phyloP scores from a whole-genome alignment of 139 green algal species.

The Volvox africanus region DNA sequence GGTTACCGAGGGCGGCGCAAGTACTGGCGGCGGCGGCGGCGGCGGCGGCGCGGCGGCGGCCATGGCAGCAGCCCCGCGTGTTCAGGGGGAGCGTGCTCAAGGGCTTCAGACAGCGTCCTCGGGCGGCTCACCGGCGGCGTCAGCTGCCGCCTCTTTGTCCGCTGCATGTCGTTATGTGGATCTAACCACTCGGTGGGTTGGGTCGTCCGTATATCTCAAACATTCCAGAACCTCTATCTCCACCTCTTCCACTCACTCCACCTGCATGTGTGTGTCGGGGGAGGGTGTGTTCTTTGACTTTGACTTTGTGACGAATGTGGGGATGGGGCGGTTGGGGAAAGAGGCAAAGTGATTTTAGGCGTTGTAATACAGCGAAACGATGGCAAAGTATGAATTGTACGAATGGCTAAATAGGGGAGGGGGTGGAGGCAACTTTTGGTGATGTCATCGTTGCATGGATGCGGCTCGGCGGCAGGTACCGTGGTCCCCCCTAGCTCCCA shows the following conservation, averaged over 20 bases:
- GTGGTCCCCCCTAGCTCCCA: too few relatives aligned
- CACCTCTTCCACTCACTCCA: too few relatives aligned
- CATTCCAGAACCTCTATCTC: neutral
- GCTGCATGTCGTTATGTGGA: conserved; percentile 8
- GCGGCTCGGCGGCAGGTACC: too few relatives aligned
- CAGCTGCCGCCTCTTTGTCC: neutral
- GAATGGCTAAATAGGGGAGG: too few relatives aligned
- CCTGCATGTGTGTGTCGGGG: too few relatives aligned
- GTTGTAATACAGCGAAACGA: too few relatives aligned
- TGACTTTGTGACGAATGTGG: too few relatives aligned
- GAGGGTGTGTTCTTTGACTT: too few relatives aligned
- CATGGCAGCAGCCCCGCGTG: neutral
- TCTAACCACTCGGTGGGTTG: conserved; percentile 3
- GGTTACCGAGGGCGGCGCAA: neutral
- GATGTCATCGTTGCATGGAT: neutral
- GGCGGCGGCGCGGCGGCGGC: neutral
- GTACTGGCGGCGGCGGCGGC: neutral
- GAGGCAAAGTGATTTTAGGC: too few relatives aligned
- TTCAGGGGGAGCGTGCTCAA: neutral
- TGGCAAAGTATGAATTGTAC: too few relatives aligned
- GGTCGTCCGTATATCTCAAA: neutral
- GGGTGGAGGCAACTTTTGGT: too few relatives aligned
- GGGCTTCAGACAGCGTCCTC: neutral
- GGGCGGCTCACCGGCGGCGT: neutral
- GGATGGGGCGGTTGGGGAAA: too few relatives aligned